These are phyloP conservation scores for Graphium sp. DNA, from an alignment of 2,329 filamentous ascomycete species.

Conservation along the genomic window DNA sequence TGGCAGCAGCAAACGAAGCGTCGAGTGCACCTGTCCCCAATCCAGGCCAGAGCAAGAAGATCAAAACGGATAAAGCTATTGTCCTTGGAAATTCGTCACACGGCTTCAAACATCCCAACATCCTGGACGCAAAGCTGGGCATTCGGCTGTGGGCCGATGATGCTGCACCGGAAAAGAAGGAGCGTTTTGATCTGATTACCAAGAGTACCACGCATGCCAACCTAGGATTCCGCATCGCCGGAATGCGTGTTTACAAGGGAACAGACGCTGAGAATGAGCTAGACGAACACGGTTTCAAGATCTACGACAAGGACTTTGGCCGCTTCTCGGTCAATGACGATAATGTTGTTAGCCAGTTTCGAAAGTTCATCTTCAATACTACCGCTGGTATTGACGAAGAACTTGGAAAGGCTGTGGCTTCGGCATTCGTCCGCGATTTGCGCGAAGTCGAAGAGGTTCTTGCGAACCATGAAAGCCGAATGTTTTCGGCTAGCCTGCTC, in stretches of 20 bases:
- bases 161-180: conserved; percentile 39
- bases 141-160: conserved; percentile 71
- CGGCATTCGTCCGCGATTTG: conserved; percentile 35
- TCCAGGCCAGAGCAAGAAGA: conserved; percentile 35
- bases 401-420: conserved; percentile 35
- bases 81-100: conserved; percentile 72
- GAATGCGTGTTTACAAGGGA: conserved; percentile 47
- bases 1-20: neutral
- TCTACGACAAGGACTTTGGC: conserved; percentile 49
- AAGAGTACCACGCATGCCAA: conserved; percentile 40
- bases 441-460: conserved; percentile 33
- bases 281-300: conserved; percentile 35
- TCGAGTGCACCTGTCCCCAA: conserved; percentile 6
- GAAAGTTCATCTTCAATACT: conserved; percentile 40
- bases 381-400: conserved; percentile 41
- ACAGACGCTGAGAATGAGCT: conserved; percentile 31
- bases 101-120: conserved; percentile 72
- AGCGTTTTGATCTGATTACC: conserved; percentile 41
- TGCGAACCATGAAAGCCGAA: conserved; percentile 39
- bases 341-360: conserved; percentile 37
- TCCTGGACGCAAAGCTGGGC: conserved; percentile 87
- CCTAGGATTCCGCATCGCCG: conserved; percentile 46
- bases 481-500: conserved; percentile 46
- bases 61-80: conserved; percentile 64
- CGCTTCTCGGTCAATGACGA: conserved; percentile 30